These are phyloP conservation scores for Phytophthora syringae DNA, from an alignment of 352 stramenopile species.

Conservation along the genomic window DNA sequence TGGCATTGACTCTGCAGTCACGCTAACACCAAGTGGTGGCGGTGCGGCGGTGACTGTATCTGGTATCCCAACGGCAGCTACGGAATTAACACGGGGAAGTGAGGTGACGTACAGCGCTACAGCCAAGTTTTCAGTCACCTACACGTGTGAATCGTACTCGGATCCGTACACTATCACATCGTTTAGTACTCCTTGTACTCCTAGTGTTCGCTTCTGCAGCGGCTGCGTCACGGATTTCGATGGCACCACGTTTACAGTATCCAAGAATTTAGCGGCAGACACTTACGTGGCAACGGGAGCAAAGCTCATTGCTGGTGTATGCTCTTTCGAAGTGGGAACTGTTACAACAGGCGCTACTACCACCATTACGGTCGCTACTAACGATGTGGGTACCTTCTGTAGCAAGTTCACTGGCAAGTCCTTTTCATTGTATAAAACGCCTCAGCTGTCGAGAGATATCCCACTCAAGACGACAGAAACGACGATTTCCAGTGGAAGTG, in stretches of 20 bases:
- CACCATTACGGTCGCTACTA: conserved; percentile 42
- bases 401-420: conserved; percentile 48
- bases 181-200: conserved; percentile 66
- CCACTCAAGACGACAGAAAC: conserved; percentile 51
- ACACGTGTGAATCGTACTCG: conserved; percentile 88
- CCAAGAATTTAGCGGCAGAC: conserved; percentile 14
- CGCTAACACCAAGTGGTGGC: conserved; percentile 19
- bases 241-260: conserved; percentile 58
- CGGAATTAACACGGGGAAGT: conserved; percentile 39
- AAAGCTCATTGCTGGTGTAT: conserved; percentile 60
- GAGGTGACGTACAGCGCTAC: conserved; percentile 48
- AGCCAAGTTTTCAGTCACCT: conserved; percentile 63
- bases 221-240: conserved; percentile 75
- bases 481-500: conserved; percentile 41
- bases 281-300: conserved; percentile 9
- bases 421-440: conserved; percentile 65
- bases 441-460: conserved; percentile 45
- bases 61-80: conserved; percentile 47
- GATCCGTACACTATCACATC: conserved; percentile 62
- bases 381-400: conserved; percentile 60
- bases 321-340: conserved; percentile 56
- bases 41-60: conserved; percentile 15
- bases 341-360: conserved; percentile 27
- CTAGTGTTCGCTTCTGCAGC: conserved; percentile 46
- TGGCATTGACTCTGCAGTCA: conserved; percentile 53